These are phyloP conservation scores for Lepidium campestre DNA, from an alignment of 441 rosid genomes.

Conservation along the genomic window DNA sequence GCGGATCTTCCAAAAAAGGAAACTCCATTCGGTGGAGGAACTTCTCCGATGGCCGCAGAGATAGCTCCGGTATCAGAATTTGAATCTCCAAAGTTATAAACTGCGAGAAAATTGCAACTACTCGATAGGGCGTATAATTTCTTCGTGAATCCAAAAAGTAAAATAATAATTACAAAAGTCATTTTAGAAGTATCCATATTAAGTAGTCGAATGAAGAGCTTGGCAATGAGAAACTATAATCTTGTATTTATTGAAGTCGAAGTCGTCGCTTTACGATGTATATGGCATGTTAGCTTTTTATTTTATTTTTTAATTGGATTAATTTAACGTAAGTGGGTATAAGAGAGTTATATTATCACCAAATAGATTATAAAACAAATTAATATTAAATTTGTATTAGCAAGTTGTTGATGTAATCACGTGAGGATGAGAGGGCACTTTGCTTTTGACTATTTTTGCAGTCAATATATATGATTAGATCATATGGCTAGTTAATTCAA, in stretches of 20 bases:
- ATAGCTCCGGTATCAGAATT: constrained; percentile 75
- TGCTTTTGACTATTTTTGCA: not conserved
- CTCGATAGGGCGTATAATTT: not conserved
- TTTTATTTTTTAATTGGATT: not conserved
- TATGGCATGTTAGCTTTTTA: not conserved
- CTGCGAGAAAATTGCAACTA: constrained; percentile 52
- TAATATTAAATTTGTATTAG: not conserved
- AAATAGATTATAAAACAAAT: not conserved
- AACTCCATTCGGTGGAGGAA: constrained; percentile 59
- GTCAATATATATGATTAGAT: not conserved
- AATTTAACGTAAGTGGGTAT: not conserved
- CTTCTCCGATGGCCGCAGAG: constrained; percentile 44
- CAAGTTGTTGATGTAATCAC: not conserved
- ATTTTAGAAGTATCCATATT: not conserved
- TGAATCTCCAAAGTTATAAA: constrained; percentile 80
- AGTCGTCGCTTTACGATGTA: not conserved
- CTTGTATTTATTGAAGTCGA: not conserved
- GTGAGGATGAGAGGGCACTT: not conserved
- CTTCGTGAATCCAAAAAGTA: not conserved
- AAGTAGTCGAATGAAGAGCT: not conserved
- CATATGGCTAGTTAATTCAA: not conserved
- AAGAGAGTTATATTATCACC: not conserved
- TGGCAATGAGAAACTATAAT: not conserved
- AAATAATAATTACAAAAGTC: not conserved
- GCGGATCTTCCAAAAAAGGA: constrained; percentile 69